These are phyloP conservation scores for Plasmodium vivax DNA, from an alignment of 169 alveolate genomes.

Conservation along the genomic window DNA sequence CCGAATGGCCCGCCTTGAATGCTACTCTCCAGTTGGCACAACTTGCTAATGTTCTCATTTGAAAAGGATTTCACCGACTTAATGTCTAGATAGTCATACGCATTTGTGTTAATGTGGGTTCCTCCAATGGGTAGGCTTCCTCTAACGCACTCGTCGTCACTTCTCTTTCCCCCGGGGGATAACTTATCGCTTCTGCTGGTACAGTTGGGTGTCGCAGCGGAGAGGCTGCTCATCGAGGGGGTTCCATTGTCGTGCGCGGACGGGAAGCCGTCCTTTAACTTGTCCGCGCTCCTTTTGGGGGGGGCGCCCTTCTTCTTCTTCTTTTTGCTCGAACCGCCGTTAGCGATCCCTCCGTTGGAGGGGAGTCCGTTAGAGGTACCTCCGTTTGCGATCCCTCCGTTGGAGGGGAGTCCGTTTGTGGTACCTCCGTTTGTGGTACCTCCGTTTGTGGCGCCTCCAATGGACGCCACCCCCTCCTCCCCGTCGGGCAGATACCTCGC, in stretches of 20 bases:
- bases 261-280: not conserved
- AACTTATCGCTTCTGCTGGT: not conserved
- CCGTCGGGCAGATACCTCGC: slow-evolving; percentile 10
- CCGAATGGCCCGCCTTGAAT: not conserved
- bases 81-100: slow-evolving; percentile 7
- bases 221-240: too few species aligned
- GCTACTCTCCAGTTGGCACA: not conserved
- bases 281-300: not conserved
- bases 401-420: too few species aligned
- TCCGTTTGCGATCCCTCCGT: too few species aligned
- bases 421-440: too few species aligned
- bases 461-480: too few species aligned
- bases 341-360: too few species aligned
- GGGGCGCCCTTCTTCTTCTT: not conserved
- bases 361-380: too few species aligned
- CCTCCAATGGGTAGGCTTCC: not conserved
- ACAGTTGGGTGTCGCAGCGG: not conserved
- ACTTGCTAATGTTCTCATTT: slow-evolving; percentile 6
- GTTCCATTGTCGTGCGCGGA: not conserved
- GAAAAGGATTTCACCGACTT: slow-evolving; percentile 53
- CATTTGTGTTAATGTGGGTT: not conserved
- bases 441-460: too few species aligned
- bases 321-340: too few species aligned
- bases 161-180: not conserved
- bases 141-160: not conserved